phyloP scores from a whole-genome alignment of 2,329 filamentous ascomycete genomes.

The Verticillium longisporum region DNA sequence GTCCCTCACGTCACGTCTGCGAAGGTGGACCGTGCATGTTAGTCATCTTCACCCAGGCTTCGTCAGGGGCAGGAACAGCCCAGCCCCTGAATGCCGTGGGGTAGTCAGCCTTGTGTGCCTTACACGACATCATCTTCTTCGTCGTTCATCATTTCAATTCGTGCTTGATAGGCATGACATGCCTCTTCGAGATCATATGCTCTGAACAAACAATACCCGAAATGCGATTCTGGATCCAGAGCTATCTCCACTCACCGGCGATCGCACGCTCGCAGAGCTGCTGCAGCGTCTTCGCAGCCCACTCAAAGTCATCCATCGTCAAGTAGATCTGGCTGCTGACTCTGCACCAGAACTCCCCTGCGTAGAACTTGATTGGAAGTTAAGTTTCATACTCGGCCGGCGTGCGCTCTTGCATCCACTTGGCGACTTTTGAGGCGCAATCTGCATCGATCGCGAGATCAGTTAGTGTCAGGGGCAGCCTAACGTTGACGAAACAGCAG shows the following conservation, averaged over 20 bases:
- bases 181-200: no score
- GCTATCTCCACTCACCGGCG: neutral
- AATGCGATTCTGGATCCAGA: no score
- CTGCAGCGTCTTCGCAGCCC: slow-evolving; percentile 44
- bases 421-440: slow-evolving; percentile 10
- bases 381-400: slow-evolving; percentile 46
- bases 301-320: slow-evolving; percentile 58
- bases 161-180: no score
- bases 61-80: no score
- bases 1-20: neutral
- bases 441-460: slow-evolving; percentile 34
- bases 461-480: slow-evolving; percentile 12
- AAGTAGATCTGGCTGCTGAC: slow-evolving; percentile 63
- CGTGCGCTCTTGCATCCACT: slow-evolving; percentile 28
- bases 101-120: no score
- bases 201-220: no score
- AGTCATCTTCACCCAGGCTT: neutral
- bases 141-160: no score
- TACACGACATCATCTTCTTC: no score
- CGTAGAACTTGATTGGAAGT: slow-evolving; percentile 48
- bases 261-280: slow-evolving; percentile 9
- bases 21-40: neutral
- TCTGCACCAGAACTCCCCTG: slow-evolving; percentile 51
- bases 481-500: neutral
- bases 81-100: no score